phyloP scores from a whole-genome alignment of 2,329 filamentous ascomycete genomes.

The Ophiostoma piceae region DNA sequence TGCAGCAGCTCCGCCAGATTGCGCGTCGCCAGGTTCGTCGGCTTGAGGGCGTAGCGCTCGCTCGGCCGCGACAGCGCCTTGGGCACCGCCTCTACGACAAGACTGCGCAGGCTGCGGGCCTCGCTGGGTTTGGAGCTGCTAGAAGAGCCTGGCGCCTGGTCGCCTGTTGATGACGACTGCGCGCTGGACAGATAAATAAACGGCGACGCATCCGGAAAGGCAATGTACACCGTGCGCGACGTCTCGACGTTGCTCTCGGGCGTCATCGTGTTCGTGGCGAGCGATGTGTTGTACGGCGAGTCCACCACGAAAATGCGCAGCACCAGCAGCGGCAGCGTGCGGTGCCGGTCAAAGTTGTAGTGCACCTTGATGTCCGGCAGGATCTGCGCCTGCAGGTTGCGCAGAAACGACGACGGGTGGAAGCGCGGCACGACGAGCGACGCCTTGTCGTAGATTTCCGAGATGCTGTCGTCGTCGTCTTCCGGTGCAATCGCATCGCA shows the following conservation, averaged over 20 bases:
- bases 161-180: slow-evolving; percentile 29
- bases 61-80: slow-evolving; percentile 74
- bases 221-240: slow-evolving; percentile 69
- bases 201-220: slow-evolving; percentile 75
- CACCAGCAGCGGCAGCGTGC: slow-evolving; percentile 62
- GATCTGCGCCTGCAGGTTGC: slow-evolving; percentile 67
- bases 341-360: slow-evolving; percentile 71
- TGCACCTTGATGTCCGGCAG: slow-evolving; percentile 77
- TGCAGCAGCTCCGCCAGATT: slow-evolving; percentile 66
- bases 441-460: slow-evolving; percentile 41
- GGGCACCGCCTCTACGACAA: slow-evolving; percentile 74
- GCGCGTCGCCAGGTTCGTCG: slow-evolving; percentile 63
- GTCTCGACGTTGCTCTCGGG: slow-evolving; percentile 49
- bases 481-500: slow-evolving; percentile 28
- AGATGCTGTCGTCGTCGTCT: slow-evolving; percentile 22
- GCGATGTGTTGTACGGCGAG: slow-evolving; percentile 67
- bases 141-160: background rate
- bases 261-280: slow-evolving; percentile 37
- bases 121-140: slow-evolving; percentile 36
- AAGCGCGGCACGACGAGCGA: slow-evolving; percentile 61
- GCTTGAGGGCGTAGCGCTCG: slow-evolving; percentile 63
- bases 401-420: slow-evolving; percentile 73
- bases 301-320: slow-evolving; percentile 76
- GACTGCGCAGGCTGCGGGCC: slow-evolving; percentile 58
- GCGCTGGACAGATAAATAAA: slow-evolving; percentile 63